Conservation (phyloP, 2,329 filamentous ascomycete genomes). For the Zymoseptoria ardabiliae region DNA sequence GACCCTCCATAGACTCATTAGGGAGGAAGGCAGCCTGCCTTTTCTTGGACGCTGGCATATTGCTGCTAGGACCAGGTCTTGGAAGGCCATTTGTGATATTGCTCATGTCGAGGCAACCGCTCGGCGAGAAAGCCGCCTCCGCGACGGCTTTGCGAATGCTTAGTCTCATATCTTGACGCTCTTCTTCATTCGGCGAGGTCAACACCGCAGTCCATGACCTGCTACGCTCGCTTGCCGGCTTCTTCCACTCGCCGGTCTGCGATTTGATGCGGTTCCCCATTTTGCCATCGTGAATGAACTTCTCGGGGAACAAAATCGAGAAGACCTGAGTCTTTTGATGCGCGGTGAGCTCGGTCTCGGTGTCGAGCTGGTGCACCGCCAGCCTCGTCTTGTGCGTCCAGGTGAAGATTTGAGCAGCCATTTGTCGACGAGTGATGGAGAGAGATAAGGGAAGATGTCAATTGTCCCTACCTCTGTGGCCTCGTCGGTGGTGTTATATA, state of each 20-base stretch:
- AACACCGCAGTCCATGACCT: neutral
- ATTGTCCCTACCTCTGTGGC: neutral
- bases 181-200: neutral
- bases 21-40: neutral
- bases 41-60: neutral
- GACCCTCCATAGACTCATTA: neutral
- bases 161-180: neutral
- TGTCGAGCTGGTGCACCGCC: neutral
- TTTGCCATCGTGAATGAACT: neutral
- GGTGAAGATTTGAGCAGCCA: neutral
- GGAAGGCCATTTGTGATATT: neutral
- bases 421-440: neutral
- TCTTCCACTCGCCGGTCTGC: neutral
- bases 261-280: neutral
- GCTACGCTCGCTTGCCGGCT: neutral
- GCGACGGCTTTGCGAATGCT: neutral
- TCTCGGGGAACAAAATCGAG: neutral
- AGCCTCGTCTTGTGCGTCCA: neutral
- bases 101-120: neutral
- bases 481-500: neutral
- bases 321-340: neutral
- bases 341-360: neutral
- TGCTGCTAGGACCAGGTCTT: neutral
- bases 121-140: neutral
- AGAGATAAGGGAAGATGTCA: neutral